A percentile compares a stretch with the other conserved stretches of the same genome.
These are phyloP conservation scores for Tulasnella sp. DNA, from an alignment of 768 basidiomycete genomes.

Conservation along the genomic window DNA sequence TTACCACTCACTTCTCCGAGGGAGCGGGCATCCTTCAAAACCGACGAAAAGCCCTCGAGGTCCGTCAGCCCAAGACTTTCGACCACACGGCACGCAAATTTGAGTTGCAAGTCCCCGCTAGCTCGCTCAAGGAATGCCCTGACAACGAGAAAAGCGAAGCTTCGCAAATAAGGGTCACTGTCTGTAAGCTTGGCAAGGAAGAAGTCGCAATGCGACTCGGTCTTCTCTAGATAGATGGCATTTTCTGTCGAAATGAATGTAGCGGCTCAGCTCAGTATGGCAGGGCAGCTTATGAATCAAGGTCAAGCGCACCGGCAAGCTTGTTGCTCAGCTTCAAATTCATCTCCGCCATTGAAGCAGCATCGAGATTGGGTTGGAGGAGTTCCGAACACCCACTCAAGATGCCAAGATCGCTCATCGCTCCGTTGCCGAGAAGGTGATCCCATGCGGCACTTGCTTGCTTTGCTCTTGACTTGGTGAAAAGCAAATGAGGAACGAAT, in stretches of 20 bases:
- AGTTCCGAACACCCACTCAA: conserved; percentile 40
- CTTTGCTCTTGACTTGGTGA: conserved; percentile 70
- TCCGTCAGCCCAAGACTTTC: conserved; percentile 52
- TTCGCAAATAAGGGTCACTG: conserved; percentile 55
- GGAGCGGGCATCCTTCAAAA: conserved; percentile 42
- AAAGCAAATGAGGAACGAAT: conserved; percentile 75
- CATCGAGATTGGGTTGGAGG: conserved; percentile 25
- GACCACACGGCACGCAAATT: conserved; percentile 56
- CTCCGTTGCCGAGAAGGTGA: neutral
- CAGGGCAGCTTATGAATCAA: neutral
- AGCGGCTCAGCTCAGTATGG: neutral
- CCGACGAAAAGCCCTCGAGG: conserved; percentile 41
- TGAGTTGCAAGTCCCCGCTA: conserved; percentile 62
- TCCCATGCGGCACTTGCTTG: conserved; percentile 69
- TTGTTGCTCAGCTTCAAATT: conserved; percentile 61
- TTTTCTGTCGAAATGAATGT: neutral
- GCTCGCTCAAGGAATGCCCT: conserved; percentile 61
- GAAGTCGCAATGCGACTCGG: conserved; percentile 46
- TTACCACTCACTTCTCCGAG: conserved; percentile 42
- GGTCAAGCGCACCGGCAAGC: conserved; percentile 60
- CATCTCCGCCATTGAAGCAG: conserved; percentile 53
- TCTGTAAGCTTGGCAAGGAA: conserved; percentile 59
- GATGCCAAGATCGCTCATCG: conserved; percentile 41
- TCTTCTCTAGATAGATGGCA: conserved; percentile 7
- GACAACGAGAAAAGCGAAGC: conserved; percentile 64